A percentile compares a stretch with the other conserved stretches of the same genome.
These are phyloP conservation scores for Leccinum imitatum DNA, from an alignment of 768 basidiomycete species.

Conservation along the genomic window DNA sequence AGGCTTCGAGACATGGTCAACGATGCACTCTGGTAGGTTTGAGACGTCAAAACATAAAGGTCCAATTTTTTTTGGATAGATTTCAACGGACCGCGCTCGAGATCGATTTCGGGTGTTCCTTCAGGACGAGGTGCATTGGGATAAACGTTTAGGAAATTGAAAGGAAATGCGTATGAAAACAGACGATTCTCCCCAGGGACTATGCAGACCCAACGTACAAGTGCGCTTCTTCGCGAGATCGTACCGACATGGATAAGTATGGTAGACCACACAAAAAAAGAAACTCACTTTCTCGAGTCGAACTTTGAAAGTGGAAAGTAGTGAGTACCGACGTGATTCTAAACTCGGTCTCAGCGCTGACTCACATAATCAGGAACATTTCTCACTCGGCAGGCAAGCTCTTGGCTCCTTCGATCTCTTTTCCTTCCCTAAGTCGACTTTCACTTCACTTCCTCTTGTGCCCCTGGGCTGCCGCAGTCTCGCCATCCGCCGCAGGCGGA, in stretches of 20 bases:
- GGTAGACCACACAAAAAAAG: background rate
- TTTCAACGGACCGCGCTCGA: constrained; percentile 81
- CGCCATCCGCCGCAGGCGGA: constrained; percentile 23
- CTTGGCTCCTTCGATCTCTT: constrained; percentile 41
- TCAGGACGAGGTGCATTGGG: constrained; percentile 61
- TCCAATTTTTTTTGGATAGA: constrained; percentile 72
- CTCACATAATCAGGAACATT: background rate
- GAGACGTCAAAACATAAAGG: constrained; percentile 75
- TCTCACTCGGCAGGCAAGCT: constrained; percentile 75
- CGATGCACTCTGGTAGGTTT: constrained; percentile 65
- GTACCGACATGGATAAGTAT: constrained; percentile 41
- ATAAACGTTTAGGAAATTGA: constrained; percentile 86
- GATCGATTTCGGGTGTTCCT: constrained; percentile 70
- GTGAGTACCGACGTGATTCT: constrained; percentile 76
- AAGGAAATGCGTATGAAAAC: constrained; percentile 88
- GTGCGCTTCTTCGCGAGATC: constrained; percentile 71
- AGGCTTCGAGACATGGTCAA: constrained; percentile 81
- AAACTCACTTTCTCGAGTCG: constrained; percentile 77
- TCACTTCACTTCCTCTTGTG: constrained; percentile 45
- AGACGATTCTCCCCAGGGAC: constrained; percentile 88
- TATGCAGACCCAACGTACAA: constrained; percentile 83
- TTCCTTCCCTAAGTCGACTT: constrained; percentile 36
- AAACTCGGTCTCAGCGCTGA: constrained; percentile 1
- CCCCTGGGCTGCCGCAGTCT: constrained; percentile 3
- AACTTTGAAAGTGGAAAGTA: constrained; percentile 68